Base-by-base conservation (phyloP, 495 filamentous ascomycete genomes). In the Sphaerosporella brunnea region DNA sequence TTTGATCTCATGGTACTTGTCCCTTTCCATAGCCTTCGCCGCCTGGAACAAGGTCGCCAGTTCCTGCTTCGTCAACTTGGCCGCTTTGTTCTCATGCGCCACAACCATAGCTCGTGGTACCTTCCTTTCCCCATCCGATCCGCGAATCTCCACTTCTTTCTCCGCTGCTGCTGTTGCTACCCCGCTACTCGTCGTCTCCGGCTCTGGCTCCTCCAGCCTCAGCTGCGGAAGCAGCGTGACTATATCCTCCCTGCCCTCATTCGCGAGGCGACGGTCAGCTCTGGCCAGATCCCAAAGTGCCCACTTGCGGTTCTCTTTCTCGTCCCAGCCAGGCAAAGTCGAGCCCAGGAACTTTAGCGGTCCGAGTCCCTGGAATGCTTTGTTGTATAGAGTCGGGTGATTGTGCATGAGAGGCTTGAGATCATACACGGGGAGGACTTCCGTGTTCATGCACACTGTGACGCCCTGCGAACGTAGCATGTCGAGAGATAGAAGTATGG, bases 241-340 rank as follows among this genome's bases (percentile, higher is more conserved):
- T 11, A 26, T 20, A 18, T 43, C 11, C 26, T 2, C 2, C 13
- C 2, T 9, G 13, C 13, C 23, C 26, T 18, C 26, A 11, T 24
- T 43, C 13, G 5, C 28, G 7, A 32, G 13, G 8, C 40, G 40
- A 8, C 40, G 40, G 13, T 24, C 1, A 4, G 40, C 40, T 26
- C 40, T 11, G 11, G 20, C 40, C 40, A 43, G 20, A 26, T 43
- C 40, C 40, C 40, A 43, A 19, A 43, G 40, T 18, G 40, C 40
- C 40, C 40, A 43, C 24, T 43, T 43, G 9, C 40, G 40, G 10
- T 40, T 40, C 11, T 20, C 37, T 2, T 21, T 13, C 10, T 13
- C 37, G 13, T 43, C 20, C 40, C 40, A 5, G 7, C 28, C 28
- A 13, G 28, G 7, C 28, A 32, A 32, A 32, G 5, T 32, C 5